Base-by-base conservation (phyloP, 352 stramenopile species). In the Globisporangium irregulare region DNA sequence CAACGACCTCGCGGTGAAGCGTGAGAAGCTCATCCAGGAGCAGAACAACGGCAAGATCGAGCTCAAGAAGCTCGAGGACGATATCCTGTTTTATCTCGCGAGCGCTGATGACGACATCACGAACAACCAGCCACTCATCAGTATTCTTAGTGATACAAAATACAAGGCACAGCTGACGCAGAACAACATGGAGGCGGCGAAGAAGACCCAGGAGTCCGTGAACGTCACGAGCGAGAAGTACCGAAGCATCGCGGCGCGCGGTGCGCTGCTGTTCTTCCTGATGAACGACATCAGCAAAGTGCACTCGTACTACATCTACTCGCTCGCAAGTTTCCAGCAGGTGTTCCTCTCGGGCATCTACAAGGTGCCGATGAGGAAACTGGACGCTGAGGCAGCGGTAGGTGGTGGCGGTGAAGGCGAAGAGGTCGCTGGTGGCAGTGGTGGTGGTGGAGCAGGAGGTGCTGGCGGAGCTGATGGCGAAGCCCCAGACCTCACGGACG, bases 251-350 rank as follows among this genome's bases (percentile, higher is more conserved):
- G 96, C 96, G 7, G 95, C 95, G 8, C 84, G 96, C 55, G 93
- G 92, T 10, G 97, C 93, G 6, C 71, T 98, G 66, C 79, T 99
- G 3, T 99, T 99, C 82, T 98, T 98, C 86, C 73, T 98, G 34
- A 98, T 99, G 94, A 98, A 98, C 75, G 91, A 98, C 63, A 95
- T 99, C 68, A 93, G 90, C 73, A 99, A 99, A 77, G 93, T 99
- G 22, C 95, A 99, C 67, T 97, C 91, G 58, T 98, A 98, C 80
- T 99, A 99, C 75, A 98, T 98, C 68, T 99, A 98, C 73, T 98
- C 91, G 36, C 89, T 99, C 12, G 94, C 91, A 24, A 95, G 94
- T 2, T 99, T 99, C 86, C 95, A 98, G 64, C 90, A 96, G 60
- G 95, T 98, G 20, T 98, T 98, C 72, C 86, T 98, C 53, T 96